These are phyloP conservation scores for Bipolaris victoriae DNA, from an alignment of 2,329 filamentous ascomycete species.

Conservation along the genomic window DNA sequence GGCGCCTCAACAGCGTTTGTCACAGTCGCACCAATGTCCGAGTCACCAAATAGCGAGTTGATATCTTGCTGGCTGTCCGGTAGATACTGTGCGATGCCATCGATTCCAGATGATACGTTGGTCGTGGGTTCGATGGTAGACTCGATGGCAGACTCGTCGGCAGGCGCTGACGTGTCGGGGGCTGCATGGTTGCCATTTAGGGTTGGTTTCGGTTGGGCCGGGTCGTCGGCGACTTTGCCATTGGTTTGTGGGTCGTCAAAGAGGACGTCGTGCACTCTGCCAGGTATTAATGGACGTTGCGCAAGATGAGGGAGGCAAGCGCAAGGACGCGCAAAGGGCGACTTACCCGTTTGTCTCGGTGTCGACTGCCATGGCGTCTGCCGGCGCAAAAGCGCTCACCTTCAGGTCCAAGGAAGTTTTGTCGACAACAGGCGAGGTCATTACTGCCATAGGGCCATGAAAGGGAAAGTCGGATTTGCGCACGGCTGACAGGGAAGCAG, in stretches of 20 bases:
- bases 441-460: constrained; percentile 51
- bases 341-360: constrained; percentile 66
- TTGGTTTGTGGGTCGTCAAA: constrained; percentile 41
- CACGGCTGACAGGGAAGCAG: constrained; percentile 23
- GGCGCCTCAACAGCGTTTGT: constrained; percentile 52
- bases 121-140: constrained; percentile 48
- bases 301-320: constrained; percentile 19
- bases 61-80: constrained; percentile 49
- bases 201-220: constrained; percentile 32
- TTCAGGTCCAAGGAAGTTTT: constrained; percentile 57
- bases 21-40: constrained; percentile 35
- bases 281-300: constrained; percentile 20
- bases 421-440: constrained; percentile 48
- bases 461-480: constrained; percentile 31
- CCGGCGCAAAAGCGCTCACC: constrained; percentile 54
- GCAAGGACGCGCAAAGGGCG: constrained; percentile 27
- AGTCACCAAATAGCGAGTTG: constrained; percentile 49
- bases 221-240: constrained; percentile 23
- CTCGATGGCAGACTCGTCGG: constrained; percentile 21
- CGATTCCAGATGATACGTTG: constrained; percentile 53
- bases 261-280: constrained; percentile 44
- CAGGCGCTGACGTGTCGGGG: constrained; percentile 32
- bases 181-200: constrained; percentile 41
- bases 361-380: constrained; percentile 61
- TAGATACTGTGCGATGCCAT: constrained; percentile 52